These are phyloP conservation scores for Tolypocladium tropicale DNA, from an alignment of 2,329 filamentous ascomycete species.

Conservation along the genomic window DNA sequence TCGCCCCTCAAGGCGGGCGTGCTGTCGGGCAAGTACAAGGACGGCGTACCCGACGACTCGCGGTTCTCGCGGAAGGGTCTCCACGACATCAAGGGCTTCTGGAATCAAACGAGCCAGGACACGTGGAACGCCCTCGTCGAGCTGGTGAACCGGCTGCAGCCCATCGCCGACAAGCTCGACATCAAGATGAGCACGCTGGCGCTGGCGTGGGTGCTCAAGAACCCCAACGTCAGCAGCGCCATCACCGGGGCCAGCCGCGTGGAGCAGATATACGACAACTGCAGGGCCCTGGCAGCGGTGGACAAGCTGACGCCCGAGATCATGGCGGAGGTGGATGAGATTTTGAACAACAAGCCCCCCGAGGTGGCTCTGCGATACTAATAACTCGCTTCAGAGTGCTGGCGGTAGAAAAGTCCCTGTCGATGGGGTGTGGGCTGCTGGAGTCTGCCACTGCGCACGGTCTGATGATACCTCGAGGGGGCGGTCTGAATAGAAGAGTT, in stretches of 20 bases:
- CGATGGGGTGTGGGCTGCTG: too few relatives aligned
- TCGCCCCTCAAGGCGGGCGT: conserved; percentile 48
- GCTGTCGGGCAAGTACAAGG: conserved; percentile 57
- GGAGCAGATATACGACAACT: conserved; percentile 51
- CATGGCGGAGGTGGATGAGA: conserved; percentile 47
- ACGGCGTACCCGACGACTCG: conserved; percentile 50
- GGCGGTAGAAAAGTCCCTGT: too few relatives aligned
- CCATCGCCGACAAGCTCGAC: conserved; percentile 54
- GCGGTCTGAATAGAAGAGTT: not conserved
- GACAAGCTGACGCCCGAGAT: conserved; percentile 50
- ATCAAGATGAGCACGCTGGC: conserved; percentile 46
- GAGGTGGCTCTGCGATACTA: conserved; percentile 24
- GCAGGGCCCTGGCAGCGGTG: conserved; percentile 39
- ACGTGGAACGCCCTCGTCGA: conserved; percentile 46
- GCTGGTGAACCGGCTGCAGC: conserved; percentile 48
- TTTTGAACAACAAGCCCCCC: conserved; percentile 48
- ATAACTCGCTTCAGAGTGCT: too few relatives aligned
- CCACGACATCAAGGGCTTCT: conserved; percentile 43
- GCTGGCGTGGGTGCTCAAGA: conserved; percentile 53
- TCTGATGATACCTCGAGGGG: too few relatives aligned
- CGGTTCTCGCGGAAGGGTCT: conserved; percentile 45
- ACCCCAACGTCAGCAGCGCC: conserved; percentile 49
- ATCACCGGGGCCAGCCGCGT: conserved; percentile 50
- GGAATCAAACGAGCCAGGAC: conserved; percentile 39
- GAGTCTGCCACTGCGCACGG: too few relatives aligned